These are phyloP conservation scores for Xerocomellus chrysenteron DNA, from an alignment of 768 basidiomycete species.

Conservation along the genomic window DNA sequence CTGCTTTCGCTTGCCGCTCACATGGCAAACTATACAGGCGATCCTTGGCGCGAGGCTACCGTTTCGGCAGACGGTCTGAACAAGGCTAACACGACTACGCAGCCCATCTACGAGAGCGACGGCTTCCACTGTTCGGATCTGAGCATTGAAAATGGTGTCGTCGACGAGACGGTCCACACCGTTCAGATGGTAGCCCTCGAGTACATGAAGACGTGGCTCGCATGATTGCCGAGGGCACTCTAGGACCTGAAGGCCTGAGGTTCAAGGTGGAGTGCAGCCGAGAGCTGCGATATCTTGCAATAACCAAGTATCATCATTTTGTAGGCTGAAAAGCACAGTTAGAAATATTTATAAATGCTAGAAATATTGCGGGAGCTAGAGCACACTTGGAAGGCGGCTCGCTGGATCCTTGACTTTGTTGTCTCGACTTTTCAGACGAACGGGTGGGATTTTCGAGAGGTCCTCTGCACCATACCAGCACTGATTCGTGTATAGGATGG, in stretches of 20 bases:
- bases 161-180: constrained; percentile 49
- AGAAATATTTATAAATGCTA: too few relatives aligned
- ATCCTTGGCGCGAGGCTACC: constrained; percentile 72
- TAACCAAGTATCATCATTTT: too few relatives aligned
- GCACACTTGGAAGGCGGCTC: too few relatives aligned
- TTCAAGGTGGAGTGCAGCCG: too few relatives aligned
- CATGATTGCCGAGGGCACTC: not conserved
- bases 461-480: constrained; percentile 52
- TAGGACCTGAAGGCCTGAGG: too few relatives aligned
- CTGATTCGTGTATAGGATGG: not conserved
- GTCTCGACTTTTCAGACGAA: constrained; percentile 43
- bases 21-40: constrained; percentile 41
- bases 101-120: constrained; percentile 57
- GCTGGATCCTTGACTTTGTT: too few relatives aligned
- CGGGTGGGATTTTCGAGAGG: constrained; percentile 67
- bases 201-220: constrained; percentile 59
- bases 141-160: constrained; percentile 35
- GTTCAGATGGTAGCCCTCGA: constrained; percentile 55
- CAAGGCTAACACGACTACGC: constrained; percentile 47
- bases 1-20: not conserved
- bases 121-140: constrained; percentile 74
- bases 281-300: too few relatives aligned
- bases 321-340: too few relatives aligned
- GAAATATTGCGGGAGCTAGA: too few relatives aligned
- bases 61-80: constrained; percentile 54